Evolutionary conservation across 2,329 filamentous ascomycete genomes (phyloP).

Genomic region (Colletotrichum sp.): DNA sequence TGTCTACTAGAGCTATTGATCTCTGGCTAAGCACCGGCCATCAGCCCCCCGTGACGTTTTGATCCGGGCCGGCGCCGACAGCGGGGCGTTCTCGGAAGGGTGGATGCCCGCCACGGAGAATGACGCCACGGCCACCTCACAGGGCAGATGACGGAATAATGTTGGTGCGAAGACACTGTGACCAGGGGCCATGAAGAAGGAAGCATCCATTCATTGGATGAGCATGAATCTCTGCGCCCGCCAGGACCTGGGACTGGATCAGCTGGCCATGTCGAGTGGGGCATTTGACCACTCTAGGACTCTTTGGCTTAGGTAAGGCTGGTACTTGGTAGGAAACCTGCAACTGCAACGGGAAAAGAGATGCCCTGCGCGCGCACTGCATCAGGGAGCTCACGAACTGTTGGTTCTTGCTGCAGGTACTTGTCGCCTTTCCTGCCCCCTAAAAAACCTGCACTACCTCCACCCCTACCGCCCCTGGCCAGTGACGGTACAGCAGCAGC

Average conservation of each 20-base stretch:
- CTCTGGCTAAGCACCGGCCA: background rate
- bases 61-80: background rate
- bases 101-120: background rate
- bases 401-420: conserved; percentile 24
- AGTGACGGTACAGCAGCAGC: background rate
- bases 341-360: background rate
- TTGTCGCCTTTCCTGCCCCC: conserved; percentile 7
- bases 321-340: background rate
- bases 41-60: background rate
- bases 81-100: background rate
- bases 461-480: conserved; percentile 6
- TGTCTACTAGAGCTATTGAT: background rate
- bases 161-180: conserved; percentile 4
- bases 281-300: background rate
- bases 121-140: conserved; percentile 2
- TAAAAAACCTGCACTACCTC: conserved; percentile 8
- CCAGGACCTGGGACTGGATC: background rate
- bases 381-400: conserved; percentile 15
- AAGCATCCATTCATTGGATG: background rate
- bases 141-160: conserved; percentile 8
- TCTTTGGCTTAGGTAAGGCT: background rate
- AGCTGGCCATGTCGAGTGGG: conserved; percentile 12
- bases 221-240: background rate
- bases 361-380: background rate
- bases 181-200: background rate